These are phyloP conservation scores for Leptographium radiaticola DNA, from an alignment of 2,329 filamentous ascomycete genomes.

Conservation along the genomic window DNA sequence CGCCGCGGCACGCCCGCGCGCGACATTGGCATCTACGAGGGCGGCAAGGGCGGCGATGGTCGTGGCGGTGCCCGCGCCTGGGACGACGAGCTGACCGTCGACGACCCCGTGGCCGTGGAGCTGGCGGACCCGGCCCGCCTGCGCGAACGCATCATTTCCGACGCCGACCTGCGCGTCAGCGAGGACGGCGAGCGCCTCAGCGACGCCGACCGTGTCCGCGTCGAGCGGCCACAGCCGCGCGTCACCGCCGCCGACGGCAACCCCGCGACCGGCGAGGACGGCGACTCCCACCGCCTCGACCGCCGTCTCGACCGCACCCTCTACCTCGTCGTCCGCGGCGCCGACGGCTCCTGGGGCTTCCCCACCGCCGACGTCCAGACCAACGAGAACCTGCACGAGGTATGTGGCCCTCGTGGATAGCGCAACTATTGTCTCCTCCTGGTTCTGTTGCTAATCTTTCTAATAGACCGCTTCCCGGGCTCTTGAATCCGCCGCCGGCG, in stretches of 20 bases:
- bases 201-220: constrained; percentile 46
- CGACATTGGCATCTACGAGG: constrained; percentile 72
- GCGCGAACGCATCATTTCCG: constrained; percentile 56
- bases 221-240: constrained; percentile 58
- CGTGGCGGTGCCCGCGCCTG: constrained; percentile 47
- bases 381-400: constrained; percentile 70
- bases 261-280: constrained; percentile 58
- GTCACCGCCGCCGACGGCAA: constrained; percentile 61
- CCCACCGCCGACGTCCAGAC: constrained; percentile 57
- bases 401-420: constrained; percentile 30
- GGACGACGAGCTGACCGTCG: constrained; percentile 82
- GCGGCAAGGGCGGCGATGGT: constrained; percentile 22
- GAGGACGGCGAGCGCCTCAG: constrained; percentile 47
- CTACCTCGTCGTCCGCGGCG: constrained; percentile 71
- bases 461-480: constrained; percentile 70
- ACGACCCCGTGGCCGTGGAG: constrained; percentile 44
- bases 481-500: constrained; percentile 62
- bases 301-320: constrained; percentile 60
- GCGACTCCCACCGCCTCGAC: constrained; percentile 68
- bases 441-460: not conserved
- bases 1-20: constrained; percentile 61
- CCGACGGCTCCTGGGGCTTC: constrained; percentile 66
- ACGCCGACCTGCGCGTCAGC: constrained; percentile 54
- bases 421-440: not conserved
- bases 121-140: constrained; percentile 42